These are phyloP conservation scores for Dendryphion nanum DNA, from an alignment of 2,329 filamentous ascomycete genomes.

Conservation along the genomic window DNA sequence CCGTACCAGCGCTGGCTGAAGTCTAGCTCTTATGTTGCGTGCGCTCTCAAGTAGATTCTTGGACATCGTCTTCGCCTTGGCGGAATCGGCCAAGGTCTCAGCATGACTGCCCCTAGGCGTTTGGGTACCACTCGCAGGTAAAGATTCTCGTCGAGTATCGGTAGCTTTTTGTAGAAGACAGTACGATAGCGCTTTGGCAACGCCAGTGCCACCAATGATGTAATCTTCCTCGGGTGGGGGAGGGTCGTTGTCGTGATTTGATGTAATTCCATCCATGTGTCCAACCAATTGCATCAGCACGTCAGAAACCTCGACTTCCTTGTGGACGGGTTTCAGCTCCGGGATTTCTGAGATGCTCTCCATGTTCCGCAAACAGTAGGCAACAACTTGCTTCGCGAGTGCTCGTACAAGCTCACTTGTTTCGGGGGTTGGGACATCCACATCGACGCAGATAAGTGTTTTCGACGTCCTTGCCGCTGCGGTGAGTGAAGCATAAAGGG, in stretches of 20 bases:
- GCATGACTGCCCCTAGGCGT: constrained; percentile 48
- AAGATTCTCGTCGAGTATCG: constrained; percentile 43
- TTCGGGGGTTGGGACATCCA: constrained; percentile 78
- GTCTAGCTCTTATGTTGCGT: constrained; percentile 77
- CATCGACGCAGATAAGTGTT: constrained; percentile 83
- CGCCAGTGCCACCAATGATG: constrained; percentile 90
- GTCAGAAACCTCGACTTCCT: constrained; percentile 67
- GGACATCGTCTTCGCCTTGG: constrained; percentile 70
- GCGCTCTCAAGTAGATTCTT: constrained; percentile 85
- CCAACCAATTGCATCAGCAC: constrained; percentile 86
- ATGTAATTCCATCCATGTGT: constrained; percentile 54
- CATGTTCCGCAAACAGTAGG: constrained; percentile 90
- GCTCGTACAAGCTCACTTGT: constrained; percentile 91
- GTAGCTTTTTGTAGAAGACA: constrained; percentile 80
- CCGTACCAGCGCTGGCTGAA: constrained; percentile 80
- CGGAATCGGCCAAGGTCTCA: constrained; percentile 19
- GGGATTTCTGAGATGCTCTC: constrained; percentile 72
- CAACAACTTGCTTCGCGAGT: constrained; percentile 89
- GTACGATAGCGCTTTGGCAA: constrained; percentile 90
- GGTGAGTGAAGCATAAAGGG: constrained; percentile 87
- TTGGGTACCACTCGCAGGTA: constrained; percentile 50
- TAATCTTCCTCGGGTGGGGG: constrained; percentile 87
- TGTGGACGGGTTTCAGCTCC: constrained; percentile 50
- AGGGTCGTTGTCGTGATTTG: constrained; percentile 60
- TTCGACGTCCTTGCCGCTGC: constrained; percentile 81